Evolutionary conservation across 2,329 filamentous ascomycete genomes (phyloP).

Genomic region (Fusarium sp.): DNA sequence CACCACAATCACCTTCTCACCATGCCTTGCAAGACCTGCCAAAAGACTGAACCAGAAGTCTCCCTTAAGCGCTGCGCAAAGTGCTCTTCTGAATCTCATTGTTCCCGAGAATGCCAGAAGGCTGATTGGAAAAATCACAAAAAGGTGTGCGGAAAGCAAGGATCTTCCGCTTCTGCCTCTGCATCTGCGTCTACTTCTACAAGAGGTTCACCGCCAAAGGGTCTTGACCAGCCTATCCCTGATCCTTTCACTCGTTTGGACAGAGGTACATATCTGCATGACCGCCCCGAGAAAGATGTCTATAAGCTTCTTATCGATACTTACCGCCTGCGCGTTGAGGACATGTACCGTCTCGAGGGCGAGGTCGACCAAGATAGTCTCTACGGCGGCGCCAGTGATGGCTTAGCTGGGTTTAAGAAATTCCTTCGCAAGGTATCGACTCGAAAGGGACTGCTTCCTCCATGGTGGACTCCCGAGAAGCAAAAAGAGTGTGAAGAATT

Average conservation of each 20-base stretch:
- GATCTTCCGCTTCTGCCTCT: background rate
- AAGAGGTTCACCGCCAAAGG: constrained; percentile 41
- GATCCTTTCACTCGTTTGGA: constrained; percentile 56
- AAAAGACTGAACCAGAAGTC: constrained; percentile 44
- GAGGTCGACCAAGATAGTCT: constrained; percentile 45
- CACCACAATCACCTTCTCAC: background rate
- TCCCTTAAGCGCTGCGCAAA: constrained; percentile 57
- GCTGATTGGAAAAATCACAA: constrained; percentile 63
- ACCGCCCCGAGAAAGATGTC: constrained; percentile 54
- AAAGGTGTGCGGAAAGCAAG: constrained; percentile 52
- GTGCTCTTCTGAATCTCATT: constrained; percentile 61
- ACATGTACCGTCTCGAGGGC: constrained; percentile 18
- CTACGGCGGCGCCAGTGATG: constrained; percentile 41
- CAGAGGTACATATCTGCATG: constrained; percentile 56
- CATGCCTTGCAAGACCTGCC: constrained; percentile 45
- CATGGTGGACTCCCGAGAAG: constrained; percentile 58
- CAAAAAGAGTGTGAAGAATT: constrained; percentile 51
- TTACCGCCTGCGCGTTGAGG: constrained; percentile 48
- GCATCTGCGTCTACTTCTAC: background rate
- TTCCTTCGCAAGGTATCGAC: constrained; percentile 49
- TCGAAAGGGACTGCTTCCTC: constrained; percentile 51
- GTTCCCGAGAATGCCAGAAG: constrained; percentile 63
- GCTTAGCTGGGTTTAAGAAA: constrained; percentile 49
- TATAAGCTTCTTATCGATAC: constrained; percentile 60
- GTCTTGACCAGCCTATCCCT: constrained; percentile 45